Evolutionary conservation across 352 stramenopile species (phyloP), one percentile per base, ranked within the genome.

Genomic region (Phytophthora hibernalis): DNA sequence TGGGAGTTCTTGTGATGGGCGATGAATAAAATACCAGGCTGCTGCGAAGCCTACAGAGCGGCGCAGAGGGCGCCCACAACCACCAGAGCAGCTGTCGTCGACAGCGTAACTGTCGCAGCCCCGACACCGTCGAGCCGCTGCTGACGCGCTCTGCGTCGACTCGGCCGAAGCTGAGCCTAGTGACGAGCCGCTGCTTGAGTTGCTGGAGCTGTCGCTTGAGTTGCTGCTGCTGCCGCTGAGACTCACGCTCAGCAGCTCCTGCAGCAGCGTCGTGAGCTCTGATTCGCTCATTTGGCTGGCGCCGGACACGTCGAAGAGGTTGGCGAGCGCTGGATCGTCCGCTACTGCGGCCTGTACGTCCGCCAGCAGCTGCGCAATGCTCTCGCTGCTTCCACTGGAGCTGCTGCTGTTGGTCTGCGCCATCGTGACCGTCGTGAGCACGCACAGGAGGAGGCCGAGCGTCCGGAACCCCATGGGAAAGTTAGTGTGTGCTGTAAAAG

Each of bases 251-350:
- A 81, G 52, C 16, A 81, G 49, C 20, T 72, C 66, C 44, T 61
- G 58, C 24, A 81, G 56, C n/a, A 74, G 55, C 45, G 47, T 54
- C 51, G 65, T 65, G 52, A 81, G 74, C 65, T 76, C 70, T 24
- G 59, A 48, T 44, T 81, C 74, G 43, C 66, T 81, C 70, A 81
- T 72, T 50, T 79, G 38, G 40, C 63, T 77, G 24, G 74, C 54
- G 33, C 61, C 66, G 5, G 61, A 55, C 28, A 81, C 68, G 55
- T 81, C 61, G 42, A 81, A 79, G 66, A 81, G 78, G 48, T 74
- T 58, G 24, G 74, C 63, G 11, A 81, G 70, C 52, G 62, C 74
- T n/a, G 55, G 61, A 51, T 81, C 62, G 33, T 59, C 54, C 8
- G 58, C 59, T 45, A 81, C 74, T 1, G 74, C 70, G 13, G 58